Base-by-base conservation (phyloP, 2,329 filamentous ascomycete species). In the Neofusicoccum laricinum region DNA sequence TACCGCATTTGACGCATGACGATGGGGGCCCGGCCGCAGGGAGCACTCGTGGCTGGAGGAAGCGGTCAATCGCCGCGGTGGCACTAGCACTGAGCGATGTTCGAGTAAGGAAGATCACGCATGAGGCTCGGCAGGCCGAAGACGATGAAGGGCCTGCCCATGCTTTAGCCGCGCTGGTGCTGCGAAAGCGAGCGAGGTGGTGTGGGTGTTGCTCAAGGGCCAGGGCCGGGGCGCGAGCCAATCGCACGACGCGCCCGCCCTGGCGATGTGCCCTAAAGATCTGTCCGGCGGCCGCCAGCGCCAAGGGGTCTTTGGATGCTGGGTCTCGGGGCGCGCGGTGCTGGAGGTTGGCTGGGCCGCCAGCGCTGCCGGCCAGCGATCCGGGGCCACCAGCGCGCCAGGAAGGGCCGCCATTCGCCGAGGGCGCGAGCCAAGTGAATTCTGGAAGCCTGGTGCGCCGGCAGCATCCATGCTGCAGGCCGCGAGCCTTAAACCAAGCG, bases 21-120 rank as follows among this genome's bases (percentile, higher is more conserved):
- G 61, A 64, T 48, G 51, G 61, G 50, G 49, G 50, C 36, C 50
- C 21, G 43, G 43, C 43, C 30, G 43, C 43, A 49, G 57, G 59
- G 48, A 32, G 46, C 45, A 19, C 46, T 62, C 59, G 50, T 64
- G 63, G 63, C 63, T 64, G 43, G 43, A 64, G 61, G 63, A 43
- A 64, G 63, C 63, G 63, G 63, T 64, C 63, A 64, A 50, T 49
- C 51, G 53, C 45, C 19, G 36, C 43, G 63, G 53, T 58, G 63
- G 53, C 51, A 64, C 63, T 59, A 64, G 51, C 17, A 30, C 8
- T 45, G 45, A 45, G 41, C 63, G 63, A 64, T 55, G 63, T 57
- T 64, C 61, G 61, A 64, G 61, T 57, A 64, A 59, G 63, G 63
- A 59, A 30, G 63, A 64, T 64, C 51, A 34, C 53, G 63, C 63